A percentile compares a stretch with the other conserved stretches of the same genome.
phyloP scores from a whole-genome alignment of 2,329 filamentous ascomycete species.

The Arthrobotrys iridis region DNA sequence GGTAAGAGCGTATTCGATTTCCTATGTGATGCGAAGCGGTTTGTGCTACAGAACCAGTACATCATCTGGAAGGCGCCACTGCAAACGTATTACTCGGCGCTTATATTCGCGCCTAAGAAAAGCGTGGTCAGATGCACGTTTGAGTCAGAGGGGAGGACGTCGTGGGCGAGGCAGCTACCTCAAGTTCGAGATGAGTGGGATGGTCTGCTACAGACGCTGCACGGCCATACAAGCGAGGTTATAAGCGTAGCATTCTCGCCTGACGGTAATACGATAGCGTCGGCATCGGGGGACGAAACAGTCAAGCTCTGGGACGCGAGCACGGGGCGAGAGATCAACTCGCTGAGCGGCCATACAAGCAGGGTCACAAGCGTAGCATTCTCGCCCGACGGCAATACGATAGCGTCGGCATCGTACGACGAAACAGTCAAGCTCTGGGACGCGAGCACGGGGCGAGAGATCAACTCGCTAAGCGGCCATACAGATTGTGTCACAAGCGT shows the following conservation, averaged over 20 bases:
- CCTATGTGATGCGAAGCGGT: background rate
- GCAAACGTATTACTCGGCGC: background rate
- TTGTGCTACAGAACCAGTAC: background rate
- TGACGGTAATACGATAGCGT: background rate
- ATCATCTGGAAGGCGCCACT: background rate
- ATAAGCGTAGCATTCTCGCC: background rate
- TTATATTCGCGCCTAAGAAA: background rate
- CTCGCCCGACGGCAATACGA: too few relatives aligned
- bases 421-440: too few relatives aligned
- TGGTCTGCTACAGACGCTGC: constrained; percentile 6
- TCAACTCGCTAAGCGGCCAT: too few relatives aligned
- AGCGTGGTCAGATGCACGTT: background rate
- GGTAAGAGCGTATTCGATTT: background rate
- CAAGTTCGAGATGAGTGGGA: constrained; percentile 1
- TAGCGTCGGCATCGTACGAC: too few relatives aligned
- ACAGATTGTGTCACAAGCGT: background rate
- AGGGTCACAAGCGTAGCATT: too few relatives aligned
- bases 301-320: too few relatives aligned
- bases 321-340: too few relatives aligned
- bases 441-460: too few relatives aligned
- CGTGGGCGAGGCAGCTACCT: background rate
- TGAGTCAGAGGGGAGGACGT: background rate
- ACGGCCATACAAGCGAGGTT: background rate
- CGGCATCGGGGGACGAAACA: background rate
- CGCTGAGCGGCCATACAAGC: too few relatives aligned